phyloP scores from a whole-genome alignment of 2,329 filamentous ascomycete genomes.

The Diplodia mutila region DNA sequence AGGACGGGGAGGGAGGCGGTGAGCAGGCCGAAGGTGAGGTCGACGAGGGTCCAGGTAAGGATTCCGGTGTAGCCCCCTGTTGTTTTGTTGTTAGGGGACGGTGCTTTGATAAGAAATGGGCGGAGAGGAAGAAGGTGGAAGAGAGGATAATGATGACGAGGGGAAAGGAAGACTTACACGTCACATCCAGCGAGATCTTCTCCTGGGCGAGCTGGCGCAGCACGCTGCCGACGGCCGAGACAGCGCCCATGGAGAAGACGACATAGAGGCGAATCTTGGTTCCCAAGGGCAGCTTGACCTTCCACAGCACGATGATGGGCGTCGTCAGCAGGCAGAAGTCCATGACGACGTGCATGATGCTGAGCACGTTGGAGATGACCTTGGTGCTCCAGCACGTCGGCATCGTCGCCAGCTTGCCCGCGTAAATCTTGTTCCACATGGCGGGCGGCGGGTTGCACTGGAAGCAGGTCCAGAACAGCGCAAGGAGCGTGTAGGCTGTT shows the following conservation, averaged over 20 bases:
- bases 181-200: constrained; percentile 10
- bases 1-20: constrained; percentile 20
- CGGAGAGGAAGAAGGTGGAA: too few species aligned
- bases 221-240: constrained; percentile 36
- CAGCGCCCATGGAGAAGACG: constrained; percentile 39
- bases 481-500: constrained; percentile 35
- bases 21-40: constrained; percentile 17
- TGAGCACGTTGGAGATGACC: constrained; percentile 33
- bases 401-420: constrained; percentile 30
- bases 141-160: not conserved
- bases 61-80: constrained; percentile 20
- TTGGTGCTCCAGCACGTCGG: constrained; percentile 32
- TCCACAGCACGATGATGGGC: constrained; percentile 44
- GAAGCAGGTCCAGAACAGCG: constrained; percentile 39
- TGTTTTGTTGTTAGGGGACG: too few species aligned
- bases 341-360: constrained; percentile 41
- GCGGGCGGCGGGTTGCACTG: constrained; percentile 34
- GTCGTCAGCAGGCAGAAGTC: constrained; percentile 41
- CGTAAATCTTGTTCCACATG: constrained; percentile 35
- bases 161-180: not conserved
- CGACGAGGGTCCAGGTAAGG: constrained; percentile 23
- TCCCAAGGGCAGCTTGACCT: constrained; percentile 36
- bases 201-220: constrained; percentile 18
- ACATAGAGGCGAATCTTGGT: constrained; percentile 40
- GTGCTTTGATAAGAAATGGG: too few species aligned